Evolutionary conservation across 2,329 filamentous ascomycete species (phyloP).

Genomic region (Cladobotryum mycophilum): DNA sequence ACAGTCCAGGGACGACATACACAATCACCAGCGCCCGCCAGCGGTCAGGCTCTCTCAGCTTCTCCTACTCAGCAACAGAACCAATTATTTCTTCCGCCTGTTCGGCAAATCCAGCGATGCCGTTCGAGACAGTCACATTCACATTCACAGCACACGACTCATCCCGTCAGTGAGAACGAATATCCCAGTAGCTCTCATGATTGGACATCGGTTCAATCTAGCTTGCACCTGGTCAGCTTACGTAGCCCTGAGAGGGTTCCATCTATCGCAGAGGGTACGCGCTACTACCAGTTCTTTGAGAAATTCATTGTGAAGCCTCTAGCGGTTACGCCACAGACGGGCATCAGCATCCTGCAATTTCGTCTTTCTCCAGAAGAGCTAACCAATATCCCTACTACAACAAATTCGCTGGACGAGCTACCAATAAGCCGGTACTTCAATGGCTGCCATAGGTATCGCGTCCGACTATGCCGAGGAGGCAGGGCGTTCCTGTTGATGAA

Average conservation of each 20-base stretch:
- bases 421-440: slow-evolving; percentile 36
- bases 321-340: slow-evolving; percentile 27
- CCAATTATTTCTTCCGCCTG: background rate
- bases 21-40: background rate
- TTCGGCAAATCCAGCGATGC: background rate
- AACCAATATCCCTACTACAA: slow-evolving; percentile 28
- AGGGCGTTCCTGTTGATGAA: slow-evolving; percentile 20
- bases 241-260: slow-evolving; percentile 43
- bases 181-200: slow-evolving; percentile 38
- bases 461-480: slow-evolving; percentile 53
- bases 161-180: slow-evolving; percentile 21
- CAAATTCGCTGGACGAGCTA: slow-evolving; percentile 22
- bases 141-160: slow-evolving; percentile 4
- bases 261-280: slow-evolving; percentile 19
- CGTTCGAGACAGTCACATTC: background rate
- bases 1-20: background rate
- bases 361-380: slow-evolving; percentile 32
- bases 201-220: slow-evolving; percentile 33
- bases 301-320: slow-evolving; percentile 44
- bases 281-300: slow-evolving; percentile 53
- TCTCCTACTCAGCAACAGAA: background rate
- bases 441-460: slow-evolving; percentile 56
- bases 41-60: background rate
- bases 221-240: slow-evolving; percentile 41
- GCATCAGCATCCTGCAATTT: slow-evolving; percentile 42